These are phyloP conservation scores for Bromus sterilis DNA, from an alignment of 176 grass and related monocot genomes.

Conservation along the genomic window DNA sequence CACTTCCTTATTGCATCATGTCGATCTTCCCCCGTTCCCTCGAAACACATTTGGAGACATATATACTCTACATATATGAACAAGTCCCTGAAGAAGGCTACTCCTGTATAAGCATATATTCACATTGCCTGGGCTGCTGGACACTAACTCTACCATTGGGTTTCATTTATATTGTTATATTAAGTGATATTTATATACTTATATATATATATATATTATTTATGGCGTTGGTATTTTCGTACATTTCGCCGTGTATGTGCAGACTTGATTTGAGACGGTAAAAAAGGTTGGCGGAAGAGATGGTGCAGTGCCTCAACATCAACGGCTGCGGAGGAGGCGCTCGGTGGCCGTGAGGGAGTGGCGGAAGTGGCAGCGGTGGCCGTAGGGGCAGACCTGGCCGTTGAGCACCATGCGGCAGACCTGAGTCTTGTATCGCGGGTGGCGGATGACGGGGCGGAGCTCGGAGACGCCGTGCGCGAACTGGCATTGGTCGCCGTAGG, in stretches of 20 bases:
- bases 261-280: background rate
- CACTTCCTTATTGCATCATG: background rate
- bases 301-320: background rate
- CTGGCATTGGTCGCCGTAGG: conserved; percentile 86
- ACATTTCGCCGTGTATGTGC: conserved; percentile 13
- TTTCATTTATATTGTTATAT: conserved; percentile 10
- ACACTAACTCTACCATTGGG: background rate
- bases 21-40: background rate
- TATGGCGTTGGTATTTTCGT: conserved; percentile 23
- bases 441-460: conserved; percentile 92
- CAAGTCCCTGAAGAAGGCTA: background rate
- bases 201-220: conserved; percentile 17
- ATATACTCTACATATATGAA: background rate
- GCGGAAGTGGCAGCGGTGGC: conserved; percentile 97
- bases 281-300: background rate
- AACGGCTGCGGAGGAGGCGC: conserved; percentile 45
- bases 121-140: conserved; percentile 17
- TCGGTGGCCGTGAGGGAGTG: conserved; percentile 76
- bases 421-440: conserved; percentile 95
- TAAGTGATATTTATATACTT: too few relatives aligned
- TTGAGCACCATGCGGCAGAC: conserved; percentile 96
- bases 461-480: conserved; percentile 96
- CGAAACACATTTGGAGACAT: background rate
- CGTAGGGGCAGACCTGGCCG: conserved; percentile 80
- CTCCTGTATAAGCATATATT: conserved; percentile 26